Evolutionary conservation across 2,329 filamentous ascomycete species (phyloP), one percentile per base, ranked within the genome.

Genomic region (Talaromyces atroroseus): DNA sequence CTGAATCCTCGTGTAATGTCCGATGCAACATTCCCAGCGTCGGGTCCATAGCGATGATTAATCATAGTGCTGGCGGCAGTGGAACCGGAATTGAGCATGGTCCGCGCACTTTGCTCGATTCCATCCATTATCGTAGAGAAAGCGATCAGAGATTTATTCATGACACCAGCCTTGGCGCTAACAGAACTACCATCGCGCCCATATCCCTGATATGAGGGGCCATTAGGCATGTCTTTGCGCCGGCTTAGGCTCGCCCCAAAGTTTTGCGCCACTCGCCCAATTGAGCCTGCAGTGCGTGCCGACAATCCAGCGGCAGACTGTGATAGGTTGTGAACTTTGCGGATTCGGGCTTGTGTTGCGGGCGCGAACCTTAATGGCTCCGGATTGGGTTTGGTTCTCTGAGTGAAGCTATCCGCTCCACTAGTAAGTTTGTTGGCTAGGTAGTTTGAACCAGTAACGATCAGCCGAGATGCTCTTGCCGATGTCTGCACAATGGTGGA

Each of bases 61-160:
- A 97, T 90, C 52, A 96, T 86, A 0, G 87, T 89, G 36, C 85
- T 90, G 23, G 92, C 88, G n/a, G 92, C 91, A 1, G 81, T 80
- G 3, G 89, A 87, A 2, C 87, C 84, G 10, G 86, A 86, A 4
- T 82, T 83, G 29, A 99, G 79, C 29, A 99, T 77, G 60, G 84
- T 89, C 53, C 87, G 87, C 1, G 90, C 89, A 1, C 90, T 88
- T 63, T 95, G 87, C 63, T 96, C 92, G 58, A 97, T 88, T 38
- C 94, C 94, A 66, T 99, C 94, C 23, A 91, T 89, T 46, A 99
- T 84, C 1, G 94, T 99, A 40, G 88, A 90, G 71, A 97, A 97
- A 0, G 94, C 94, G 78, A 99, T 97, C 77, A 99, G 78, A 60
- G 87, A 91, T 80, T 96, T 96, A 76, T 99, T 99, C 62, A 99